phyloP scores from a whole-genome alignment of 2,329 filamentous ascomycete genomes.

The Penicillium glabrum region DNA sequence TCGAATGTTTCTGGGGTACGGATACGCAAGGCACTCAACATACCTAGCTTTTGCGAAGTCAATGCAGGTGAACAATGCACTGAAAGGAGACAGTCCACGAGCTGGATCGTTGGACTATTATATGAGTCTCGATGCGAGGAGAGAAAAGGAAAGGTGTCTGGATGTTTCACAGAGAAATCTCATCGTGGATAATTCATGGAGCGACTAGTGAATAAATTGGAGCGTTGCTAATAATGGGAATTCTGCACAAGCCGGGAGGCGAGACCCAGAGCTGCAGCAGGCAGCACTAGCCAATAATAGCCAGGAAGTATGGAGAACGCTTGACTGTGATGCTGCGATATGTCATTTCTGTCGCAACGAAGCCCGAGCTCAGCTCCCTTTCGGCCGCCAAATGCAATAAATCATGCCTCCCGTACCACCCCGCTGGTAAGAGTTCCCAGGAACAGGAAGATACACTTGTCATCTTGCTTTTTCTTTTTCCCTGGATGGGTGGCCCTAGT shows the following conservation, averaged over 20 bases:
- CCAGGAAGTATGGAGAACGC: not conserved
- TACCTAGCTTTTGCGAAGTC: not conserved
- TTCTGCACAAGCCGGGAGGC: conserved; percentile 5
- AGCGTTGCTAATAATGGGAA: conserved; percentile 8
- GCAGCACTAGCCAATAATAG: conserved; percentile 15
- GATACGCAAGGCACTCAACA: not conserved
- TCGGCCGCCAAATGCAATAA: conserved; percentile 18
- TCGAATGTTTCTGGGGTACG: not conserved
- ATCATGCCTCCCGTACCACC: conserved; percentile 15
- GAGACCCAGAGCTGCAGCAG: conserved; percentile 21
- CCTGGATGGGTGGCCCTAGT: not conserved
- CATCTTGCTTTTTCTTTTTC: not conserved
- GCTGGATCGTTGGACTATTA: conserved; percentile 11
- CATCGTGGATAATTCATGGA: conserved; percentile 1
- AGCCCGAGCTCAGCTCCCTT: conserved; percentile 16
- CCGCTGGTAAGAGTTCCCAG: conserved; percentile 9
- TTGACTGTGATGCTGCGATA: conserved; percentile 18
- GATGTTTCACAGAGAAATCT: conserved; percentile 16
- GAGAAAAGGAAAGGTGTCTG: not conserved
- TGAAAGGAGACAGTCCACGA: conserved; percentile 8
- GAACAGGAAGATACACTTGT: not conserved
- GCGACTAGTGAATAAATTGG: conserved; percentile 7
- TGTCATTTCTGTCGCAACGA: conserved; percentile 22
- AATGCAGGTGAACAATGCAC: conserved; percentile 12
- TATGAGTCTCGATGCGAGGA: conserved; percentile 4